These are phyloP conservation scores for Syzygium syzygioides DNA, from an alignment of 441 rosid genomes.

Conservation along the genomic window DNA sequence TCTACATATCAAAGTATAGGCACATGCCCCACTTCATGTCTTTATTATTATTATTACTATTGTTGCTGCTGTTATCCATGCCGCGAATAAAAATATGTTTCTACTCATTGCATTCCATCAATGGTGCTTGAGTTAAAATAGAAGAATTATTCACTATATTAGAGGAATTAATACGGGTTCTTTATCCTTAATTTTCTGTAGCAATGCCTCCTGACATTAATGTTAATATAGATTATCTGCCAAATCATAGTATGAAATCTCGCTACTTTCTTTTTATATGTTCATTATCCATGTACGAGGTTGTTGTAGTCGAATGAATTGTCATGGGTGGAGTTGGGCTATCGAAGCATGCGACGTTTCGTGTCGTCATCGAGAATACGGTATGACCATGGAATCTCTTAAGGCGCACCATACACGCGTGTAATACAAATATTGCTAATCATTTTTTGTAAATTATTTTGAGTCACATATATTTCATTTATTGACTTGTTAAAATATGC, in stretches of 20 bases:
- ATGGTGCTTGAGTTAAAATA: background rate
- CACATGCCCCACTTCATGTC: background rate
- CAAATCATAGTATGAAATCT: background rate
- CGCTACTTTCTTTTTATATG: background rate
- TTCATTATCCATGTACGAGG: background rate
- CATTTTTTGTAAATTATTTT: background rate
- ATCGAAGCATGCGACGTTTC: background rate
- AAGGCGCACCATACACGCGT: background rate
- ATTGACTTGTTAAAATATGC: background rate
- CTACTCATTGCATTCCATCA: background rate
- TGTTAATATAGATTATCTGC: too few relatives aligned
- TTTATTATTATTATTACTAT: background rate
- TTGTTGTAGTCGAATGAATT: background rate
- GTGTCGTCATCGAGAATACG: background rate
- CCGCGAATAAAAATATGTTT: background rate
- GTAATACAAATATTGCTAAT: background rate
- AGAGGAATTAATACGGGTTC: background rate
- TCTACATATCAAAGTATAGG: background rate
- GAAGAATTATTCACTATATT: background rate
- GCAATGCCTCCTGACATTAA: too few relatives aligned
- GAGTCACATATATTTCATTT: background rate
- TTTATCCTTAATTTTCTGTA: background rate
- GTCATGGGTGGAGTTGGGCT: constrained; percentile 12
- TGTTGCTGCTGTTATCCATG: background rate
- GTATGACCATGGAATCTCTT: background rate